These are phyloP conservation scores for Cercospora zeae-maydis DNA, from an alignment of 2,329 filamentous ascomycete species.

Conservation along the genomic window DNA sequence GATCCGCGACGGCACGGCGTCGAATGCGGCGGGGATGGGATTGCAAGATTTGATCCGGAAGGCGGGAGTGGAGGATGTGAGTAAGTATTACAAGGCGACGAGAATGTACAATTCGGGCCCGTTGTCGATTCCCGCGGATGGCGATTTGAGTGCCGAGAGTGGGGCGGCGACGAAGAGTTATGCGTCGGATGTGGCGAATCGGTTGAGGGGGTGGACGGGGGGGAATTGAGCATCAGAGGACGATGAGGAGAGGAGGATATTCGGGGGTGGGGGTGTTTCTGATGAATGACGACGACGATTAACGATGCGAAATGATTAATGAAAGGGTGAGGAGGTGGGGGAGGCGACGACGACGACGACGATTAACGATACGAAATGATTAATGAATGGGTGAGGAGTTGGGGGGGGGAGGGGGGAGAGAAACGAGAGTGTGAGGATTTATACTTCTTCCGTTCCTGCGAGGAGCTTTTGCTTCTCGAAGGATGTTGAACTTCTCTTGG, in stretches of 20 bases:
- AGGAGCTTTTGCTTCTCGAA: not conserved
- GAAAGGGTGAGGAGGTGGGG: too few species aligned
- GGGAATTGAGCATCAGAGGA: not conserved
- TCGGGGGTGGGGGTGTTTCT: too few species aligned
- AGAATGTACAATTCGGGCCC: slow-evolving; percentile 49
- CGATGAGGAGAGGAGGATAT: not conserved
- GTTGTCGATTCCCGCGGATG: slow-evolving; percentile 5
- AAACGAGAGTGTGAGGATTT: too few species aligned
- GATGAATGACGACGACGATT: not conserved
- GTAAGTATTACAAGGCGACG: slow-evolving; percentile 46
- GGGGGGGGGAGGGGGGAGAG: too few species aligned
- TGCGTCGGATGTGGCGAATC: slow-evolving; percentile 19
- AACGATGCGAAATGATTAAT: not conserved
- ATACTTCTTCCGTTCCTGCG: not conserved
- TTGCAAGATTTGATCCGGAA: slow-evolving; percentile 39
- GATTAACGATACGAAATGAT: not conserved
- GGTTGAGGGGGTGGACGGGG: slow-evolving; percentile 11
- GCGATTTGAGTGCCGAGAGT: slow-evolving; percentile 10
- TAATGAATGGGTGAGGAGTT: too few species aligned
- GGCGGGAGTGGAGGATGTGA: slow-evolving; percentile 31
- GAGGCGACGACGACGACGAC: not conserved
- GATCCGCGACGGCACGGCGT: slow-evolving; percentile 43
- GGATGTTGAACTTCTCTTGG: not conserved
- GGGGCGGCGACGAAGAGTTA: slow-evolving; percentile 11
- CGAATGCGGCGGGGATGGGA: slow-evolving; percentile 42